Base-by-base conservation (phyloP, 768 basidiomycete species). In the Russula olivacea region DNA sequence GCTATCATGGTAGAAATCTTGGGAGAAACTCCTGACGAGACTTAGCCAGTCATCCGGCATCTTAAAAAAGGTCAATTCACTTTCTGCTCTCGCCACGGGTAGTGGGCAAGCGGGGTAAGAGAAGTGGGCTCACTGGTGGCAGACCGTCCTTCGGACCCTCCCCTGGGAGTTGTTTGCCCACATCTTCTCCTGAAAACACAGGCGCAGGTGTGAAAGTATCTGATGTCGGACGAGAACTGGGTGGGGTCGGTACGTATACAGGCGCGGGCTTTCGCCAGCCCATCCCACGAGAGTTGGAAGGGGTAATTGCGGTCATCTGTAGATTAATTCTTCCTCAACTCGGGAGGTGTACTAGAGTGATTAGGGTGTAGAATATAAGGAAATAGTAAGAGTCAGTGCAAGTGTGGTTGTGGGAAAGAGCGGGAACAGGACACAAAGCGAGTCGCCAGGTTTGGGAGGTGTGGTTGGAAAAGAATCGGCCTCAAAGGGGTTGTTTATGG, bases 211-310 rank as follows among this genome's bases (percentile, higher is more conserved):
- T 38, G 48, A 64, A 43, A 38, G 73, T 68, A 5, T 56, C 41
- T 8, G 59, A 66, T 23, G 60, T 56, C 32, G 64, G 63, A 36
- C 64, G 64, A 21, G 65, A 60, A 23, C 19, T 45, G 14, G 67
- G 67, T 8, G 67, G 67, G 21, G 67, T 50, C 17, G 67, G 67
- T 12, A 68, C 60, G 49, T 55, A 68, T 15, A n/a, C 43, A 9
- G 67, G 67, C 23, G 58, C 67, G 12, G 67, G 67, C 32, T 68
- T 68, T 40, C 67, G 65, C 67, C 67, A 68, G 41, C 61, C 40
- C 58, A 59, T 60, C 21, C 58, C 66, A 36, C 59, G 58, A 45
- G 61, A 57, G 59, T 53, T 52, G n/a, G 61, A 40, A n/a, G 67
- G 65, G 12, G 58, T 21, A 48, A 63, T 59, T 48, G 65, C n/a